Base-by-base conservation (phyloP, 495 filamentous ascomycete genomes). In the Podospora anserina region DNA sequence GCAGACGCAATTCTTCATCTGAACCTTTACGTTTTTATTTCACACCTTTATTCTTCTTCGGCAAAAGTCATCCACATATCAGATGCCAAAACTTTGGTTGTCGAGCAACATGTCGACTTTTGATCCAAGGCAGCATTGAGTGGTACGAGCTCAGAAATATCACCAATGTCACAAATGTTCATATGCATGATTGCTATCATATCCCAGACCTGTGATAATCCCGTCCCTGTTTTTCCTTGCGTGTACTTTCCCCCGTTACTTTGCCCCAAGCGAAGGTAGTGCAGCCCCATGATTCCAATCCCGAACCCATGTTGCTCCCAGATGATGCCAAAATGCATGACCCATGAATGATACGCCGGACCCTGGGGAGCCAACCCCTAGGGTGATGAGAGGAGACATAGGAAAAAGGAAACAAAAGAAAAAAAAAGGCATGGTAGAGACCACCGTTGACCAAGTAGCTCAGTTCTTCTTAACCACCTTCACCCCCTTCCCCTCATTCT, bases 401-500 rank as follows among this genome's bases (percentile, higher is more conserved):
- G 30, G 59, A 18, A 55, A 63, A 27, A 34, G 9, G 3, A 5
- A 57, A 19, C 28, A 39, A 26, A 63, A 32, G 61, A 44, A 32
- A 53, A 32, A 55, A 57, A 61, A 6, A 49, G 15, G 0, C 39
- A 49, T 49, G 39, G 0, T 13, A 49, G 39, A 49, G 5, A 49
- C 30, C 30, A 32, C 30, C 3, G 30, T 32, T 32, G 4, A 32
- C 30, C 2, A 49, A 49, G 5, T 11, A 9, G 39, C 3, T 49
- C 13, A 49, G 1, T 49, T 49, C 39, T 49, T 86, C 66, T 68
- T 76, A 2, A 87, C 87, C 66, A 88, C 85, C 1, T 61, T 11
- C 0, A 87, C 87, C 0, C 88, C 87, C 3, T 84, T 49, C 2
- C 13, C 39, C 13, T 49, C 39, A 13, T 49, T 88, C 61, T 80